These are phyloP conservation scores for Penicillium occitanis DNA, from an alignment of 2,329 filamentous ascomycete species.

Conservation along the genomic window DNA sequence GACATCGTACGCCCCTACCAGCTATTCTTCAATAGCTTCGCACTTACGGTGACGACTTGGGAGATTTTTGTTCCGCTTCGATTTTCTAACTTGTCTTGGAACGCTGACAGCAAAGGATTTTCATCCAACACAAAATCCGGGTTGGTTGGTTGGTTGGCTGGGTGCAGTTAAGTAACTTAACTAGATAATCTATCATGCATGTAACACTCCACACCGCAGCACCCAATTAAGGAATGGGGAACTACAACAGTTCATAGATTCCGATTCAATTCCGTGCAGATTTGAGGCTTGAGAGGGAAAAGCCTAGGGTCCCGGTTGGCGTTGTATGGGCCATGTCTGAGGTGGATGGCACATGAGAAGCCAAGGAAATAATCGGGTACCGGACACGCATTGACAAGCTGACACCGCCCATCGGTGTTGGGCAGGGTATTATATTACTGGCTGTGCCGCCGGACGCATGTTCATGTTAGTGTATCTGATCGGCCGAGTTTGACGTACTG, in stretches of 20 bases:
- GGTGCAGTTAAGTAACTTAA: not conserved
- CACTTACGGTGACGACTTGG: not conserved
- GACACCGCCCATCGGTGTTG: not conserved
- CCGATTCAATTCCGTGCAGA: not conserved
- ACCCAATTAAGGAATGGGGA: not conserved
- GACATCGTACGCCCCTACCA: not conserved
- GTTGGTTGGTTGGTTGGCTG: not conserved
- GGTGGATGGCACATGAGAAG: not conserved
- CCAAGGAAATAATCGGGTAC: not conserved
- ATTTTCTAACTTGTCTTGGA: not conserved
- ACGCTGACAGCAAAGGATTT: not conserved
- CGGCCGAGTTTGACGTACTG: not conserved
- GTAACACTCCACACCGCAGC: not conserved
- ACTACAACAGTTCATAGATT: not conserved
- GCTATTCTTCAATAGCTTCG: not conserved
- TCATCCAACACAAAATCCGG: not conserved
- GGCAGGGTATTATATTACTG: not conserved
- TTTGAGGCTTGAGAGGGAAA: not conserved
- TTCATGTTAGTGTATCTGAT: not conserved
- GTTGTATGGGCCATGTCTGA: not conserved
- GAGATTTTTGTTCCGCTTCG: not conserved
- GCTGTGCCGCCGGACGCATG: not conserved
- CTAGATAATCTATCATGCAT: conserved; percentile 4
- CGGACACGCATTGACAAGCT: not conserved
- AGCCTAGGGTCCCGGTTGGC: not conserved